Evolutionary conservation across 768 basidiomycete genomes (phyloP), one percentile per base, ranked within the genome.

Genomic region (Mrakia hoshinonis): DNA sequence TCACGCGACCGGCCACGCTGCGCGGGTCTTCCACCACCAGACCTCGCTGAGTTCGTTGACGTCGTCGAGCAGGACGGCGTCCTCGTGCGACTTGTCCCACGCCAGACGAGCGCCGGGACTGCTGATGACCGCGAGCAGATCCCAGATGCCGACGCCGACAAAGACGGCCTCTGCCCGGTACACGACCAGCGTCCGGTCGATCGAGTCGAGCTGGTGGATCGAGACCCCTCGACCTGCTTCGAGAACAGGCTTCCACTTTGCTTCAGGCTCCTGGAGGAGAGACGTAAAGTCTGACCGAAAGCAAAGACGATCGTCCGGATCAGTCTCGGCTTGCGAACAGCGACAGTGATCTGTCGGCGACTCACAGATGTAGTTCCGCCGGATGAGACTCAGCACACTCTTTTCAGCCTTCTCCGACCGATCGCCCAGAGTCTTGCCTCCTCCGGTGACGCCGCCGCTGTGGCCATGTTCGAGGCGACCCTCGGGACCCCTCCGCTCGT

Each of bases 91-190:
- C 78, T 89, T 92, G 77, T 96, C 94, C 95, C 94, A 92, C 74
- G 87, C 87, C 15, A 84, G 81, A 68, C 87, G 84, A 15, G 89
- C 88, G 0, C 92, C 92, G 4, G 90, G 91, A 29, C 89, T 90
- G n/a, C 87, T 85, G 38, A 98, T 87, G 1, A 89, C 87, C 29
- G 88, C 87, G 74, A 89, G 95, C 24, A 98, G 81, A 78, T 99
- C 96, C 95, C 95, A 98, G 1, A 99, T 82, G 2, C 90, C 87
- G 5, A 98, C 87, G 26, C 94, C 95, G 46, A 98, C 94, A 77
- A 98, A 97, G 0, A 93, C 94, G 1, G 95, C 95, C 80, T 97
- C 93, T 1, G 96, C 94, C 26, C 92, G 86, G 78, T 92, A 98
- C 3, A 99, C 93, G 7, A 97, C 90, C 69, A 98, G 81, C 0